Base-by-base conservation (phyloP, 441 rosid species). In the Jatropha podagrica region DNA sequence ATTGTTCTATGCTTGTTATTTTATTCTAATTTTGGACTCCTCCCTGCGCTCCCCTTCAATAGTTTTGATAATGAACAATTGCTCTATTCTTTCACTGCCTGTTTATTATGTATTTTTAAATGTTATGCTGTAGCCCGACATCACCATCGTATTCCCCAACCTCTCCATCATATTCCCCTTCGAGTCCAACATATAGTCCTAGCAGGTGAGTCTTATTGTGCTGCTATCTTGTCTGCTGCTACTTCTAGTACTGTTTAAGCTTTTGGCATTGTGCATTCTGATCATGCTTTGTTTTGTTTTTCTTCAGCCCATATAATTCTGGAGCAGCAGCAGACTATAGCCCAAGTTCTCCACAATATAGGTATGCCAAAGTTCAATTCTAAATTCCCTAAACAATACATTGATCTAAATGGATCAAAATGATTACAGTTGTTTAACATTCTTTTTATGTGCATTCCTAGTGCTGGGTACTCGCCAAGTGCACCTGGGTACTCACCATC, bases 91-190 rank as follows among this genome's bases (percentile, higher is more conserved):
- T 2, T 23, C 20, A 6, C 61, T 65, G 66, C 23, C 69, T 15
- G 17, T 38, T 74, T 48, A 11, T 7, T 59, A 32, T 13, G 10
- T n/a, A 26, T n/a, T 62, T 12, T 62, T 51, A 17, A 4, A 51
- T n/a, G 41, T 78, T 64, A 72, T 80, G 41, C 38, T 73, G 84
- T 90, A 96, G 99, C 80, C 99, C 97, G 1, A 88, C 99, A 14
- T 94, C 98, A 0, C 95, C 99, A 9, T 92, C 98, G 1, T 92
- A 94, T 84, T 96, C 99, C 12, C 99, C 98, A 4, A 92, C 99
- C 13, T 93, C 99, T 75, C 98, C 98, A 41, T 85, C 98, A 5
- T 93, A 96, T 79, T 96, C 99, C 6, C 95, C 97, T 78, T 90
- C 99, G 40, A 92, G 95, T 81, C 96, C 99, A 48, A 81, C 98